Evolutionary conservation across 169 alveolate genomes (phyloP).

Genomic region (Fabrea salina): DNA sequence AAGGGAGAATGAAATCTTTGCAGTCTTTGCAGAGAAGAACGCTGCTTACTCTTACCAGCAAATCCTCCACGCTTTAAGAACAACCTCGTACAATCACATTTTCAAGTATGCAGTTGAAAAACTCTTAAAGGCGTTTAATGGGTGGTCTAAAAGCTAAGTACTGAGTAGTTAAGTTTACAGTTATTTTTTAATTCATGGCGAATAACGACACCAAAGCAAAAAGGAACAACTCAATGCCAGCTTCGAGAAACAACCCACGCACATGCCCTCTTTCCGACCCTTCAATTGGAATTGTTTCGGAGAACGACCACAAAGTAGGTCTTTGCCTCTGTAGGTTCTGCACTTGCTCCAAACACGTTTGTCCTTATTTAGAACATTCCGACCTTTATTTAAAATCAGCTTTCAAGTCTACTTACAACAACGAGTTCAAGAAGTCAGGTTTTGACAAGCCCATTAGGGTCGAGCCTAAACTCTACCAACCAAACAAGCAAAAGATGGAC

Average conservation of each 20-base stretch:
- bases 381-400: not conserved
- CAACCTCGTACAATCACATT: not conserved
- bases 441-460: not conserved
- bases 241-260: no score
- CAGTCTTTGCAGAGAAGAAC: not conserved
- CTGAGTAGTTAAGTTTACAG: no score
- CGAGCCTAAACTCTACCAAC: not conserved
- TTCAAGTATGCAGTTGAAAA: not conserved
- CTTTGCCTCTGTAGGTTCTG: constrained; percentile 19
- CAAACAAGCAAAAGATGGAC: constrained; percentile 18
- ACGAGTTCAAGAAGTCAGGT: not conserved
- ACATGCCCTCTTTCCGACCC: constrained; percentile 16
- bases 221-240: no score
- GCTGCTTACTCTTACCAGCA: not conserved
- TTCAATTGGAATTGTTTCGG: constrained; percentile 20
- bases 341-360: constrained; percentile 15
- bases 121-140: not conserved
- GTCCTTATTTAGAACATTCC: not conserved
- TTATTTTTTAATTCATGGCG: no score
- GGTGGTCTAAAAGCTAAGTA: not conserved
- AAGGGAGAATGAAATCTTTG: not conserved
- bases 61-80: constrained; percentile 1
- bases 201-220: no score
- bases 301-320: constrained; percentile 33
- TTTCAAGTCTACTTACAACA: not conserved